Conservation (phyloP, 192 early-diverging fungal genomes). For the Coemansia sp. region DNA sequence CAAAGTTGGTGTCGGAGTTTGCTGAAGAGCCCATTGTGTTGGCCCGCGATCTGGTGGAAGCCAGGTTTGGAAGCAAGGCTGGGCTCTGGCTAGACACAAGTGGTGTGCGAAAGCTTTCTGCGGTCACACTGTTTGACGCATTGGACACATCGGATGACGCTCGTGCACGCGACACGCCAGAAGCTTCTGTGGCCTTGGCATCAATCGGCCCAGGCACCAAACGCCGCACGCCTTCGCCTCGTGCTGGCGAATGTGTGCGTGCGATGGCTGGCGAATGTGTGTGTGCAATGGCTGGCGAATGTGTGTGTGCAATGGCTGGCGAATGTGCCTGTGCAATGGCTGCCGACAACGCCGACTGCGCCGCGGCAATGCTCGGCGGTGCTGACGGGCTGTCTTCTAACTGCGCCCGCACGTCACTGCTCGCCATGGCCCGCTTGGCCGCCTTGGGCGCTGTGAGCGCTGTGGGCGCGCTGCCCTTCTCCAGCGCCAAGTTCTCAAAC, state of each 20-base stretch:
- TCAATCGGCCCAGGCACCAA: neutral
- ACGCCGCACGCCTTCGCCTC: neutral
- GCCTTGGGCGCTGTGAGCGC: constrained; percentile 18
- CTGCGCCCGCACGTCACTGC: neutral
- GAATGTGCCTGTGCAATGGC: constrained; percentile 12
- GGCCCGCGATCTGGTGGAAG: constrained; percentile 5
- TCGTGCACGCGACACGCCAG: constrained; percentile 2
- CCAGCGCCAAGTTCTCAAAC: constrained; percentile 36
- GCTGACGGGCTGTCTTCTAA: neutral
- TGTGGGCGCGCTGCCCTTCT: constrained; percentile 20
- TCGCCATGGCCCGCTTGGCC: neutral
- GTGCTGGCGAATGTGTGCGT: constrained; percentile 2
- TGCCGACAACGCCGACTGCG: constrained; percentile 16
- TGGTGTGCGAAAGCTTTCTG: too few species aligned
- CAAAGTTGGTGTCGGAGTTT: neutral
- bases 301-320: constrained; percentile 5
- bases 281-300: constrained; percentile 12
- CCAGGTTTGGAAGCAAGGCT: too few species aligned
- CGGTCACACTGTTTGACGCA: neutral
- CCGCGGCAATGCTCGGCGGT: constrained; percentile 7
- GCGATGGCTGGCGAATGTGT: constrained; percentile 1
- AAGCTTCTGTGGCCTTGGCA: neutral
- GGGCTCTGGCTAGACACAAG: too few species aligned
- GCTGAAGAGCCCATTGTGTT: constrained; percentile 14
- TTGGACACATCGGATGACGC: constrained; percentile 9